Evolutionary conservation across 495 filamentous ascomycete species (phyloP).

Genomic region (Pseudevernia furfuracea): DNA sequence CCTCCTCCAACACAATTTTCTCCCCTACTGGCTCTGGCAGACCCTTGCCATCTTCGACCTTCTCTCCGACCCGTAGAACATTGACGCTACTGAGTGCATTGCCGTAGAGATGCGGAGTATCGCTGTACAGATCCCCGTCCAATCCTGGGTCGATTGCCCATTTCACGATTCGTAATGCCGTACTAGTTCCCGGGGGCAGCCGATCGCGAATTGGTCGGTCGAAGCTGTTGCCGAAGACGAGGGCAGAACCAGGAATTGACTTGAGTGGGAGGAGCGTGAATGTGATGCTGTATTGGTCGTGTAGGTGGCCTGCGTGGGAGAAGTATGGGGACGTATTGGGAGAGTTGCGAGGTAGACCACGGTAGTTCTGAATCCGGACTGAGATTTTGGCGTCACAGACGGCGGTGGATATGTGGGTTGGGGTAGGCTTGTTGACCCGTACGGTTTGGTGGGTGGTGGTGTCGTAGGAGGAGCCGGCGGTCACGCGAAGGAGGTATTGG

Average conservation of each 20-base stretch:
- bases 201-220: constrained; percentile 76
- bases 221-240: constrained; percentile 91
- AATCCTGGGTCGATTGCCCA: constrained; percentile 83
- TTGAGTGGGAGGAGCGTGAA: constrained; percentile 65
- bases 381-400: constrained; percentile 52
- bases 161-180: constrained; percentile 72
- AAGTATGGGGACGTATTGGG: constrained; percentile 67
- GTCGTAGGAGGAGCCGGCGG: constrained; percentile 69
- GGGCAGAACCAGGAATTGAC: constrained; percentile 57
- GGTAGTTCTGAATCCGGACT: constrained; percentile 61
- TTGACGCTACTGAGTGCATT: constrained; percentile 68
- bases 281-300: constrained; percentile 74
- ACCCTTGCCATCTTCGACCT: constrained; percentile 30
- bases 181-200: constrained; percentile 77
- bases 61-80: constrained; percentile 56
- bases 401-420: constrained; percentile 51
- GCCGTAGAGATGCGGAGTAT: constrained; percentile 77
- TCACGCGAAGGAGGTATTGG: constrained; percentile 63
- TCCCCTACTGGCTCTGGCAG: constrained; percentile 24
- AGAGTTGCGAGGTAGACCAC: constrained; percentile 50
- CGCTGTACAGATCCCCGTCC: constrained; percentile 80
- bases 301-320: constrained; percentile 53
- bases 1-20: constrained; percentile 56
- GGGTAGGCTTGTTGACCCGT: constrained; percentile 57
- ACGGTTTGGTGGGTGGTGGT: constrained; percentile 55